Base-by-base conservation (phyloP, 176 grass and related monocot species). In the Musa beccarii region DNA sequence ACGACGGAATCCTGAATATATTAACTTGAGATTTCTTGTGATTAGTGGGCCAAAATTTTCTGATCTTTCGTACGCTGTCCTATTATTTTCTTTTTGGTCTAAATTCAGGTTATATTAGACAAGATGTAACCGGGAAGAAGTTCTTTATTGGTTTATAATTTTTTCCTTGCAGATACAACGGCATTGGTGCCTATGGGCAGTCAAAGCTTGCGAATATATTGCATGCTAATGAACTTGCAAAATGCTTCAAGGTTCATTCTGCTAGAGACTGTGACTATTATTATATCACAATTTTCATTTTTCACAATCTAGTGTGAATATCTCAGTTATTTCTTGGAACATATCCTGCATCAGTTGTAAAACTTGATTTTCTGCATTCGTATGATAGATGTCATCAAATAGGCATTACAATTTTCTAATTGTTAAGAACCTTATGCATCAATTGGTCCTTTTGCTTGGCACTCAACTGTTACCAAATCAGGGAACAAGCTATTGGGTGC, bases 181-280 rank as follows among this genome's bases (percentile, higher is more conserved):
- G 51, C 71, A 20, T 91, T 76, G 80, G 75, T 82, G 95, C 90
- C 72, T 98, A 98, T 79, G 94, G 88, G 53, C 94, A 93, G 51
- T 93, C 94, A 69, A 98, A 98, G 78, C 90, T 98, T 81, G 77
- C 82, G 11, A 98, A 89, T 64, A 98, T 98, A 81, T 84, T 93
- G 66, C 89, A 98, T 28, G 88, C 94, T 2, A 93, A 89, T 84
- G 94, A 98, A 78, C 94, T 98, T 80, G 68, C 90, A 28, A 98
- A 82, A 75, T 81, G 54, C 77, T 91, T 98, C 68, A 85, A 89
- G 90, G 94, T 89, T 21, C 15, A 64, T 11, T 66, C 1, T 26
- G 10, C 75, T 15, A 43, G 34, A 43, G 4, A 43, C 34, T 43
- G 34, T 4, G 3, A 43, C 4, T 43, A 43, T 43, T 43, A 6